Evolutionary conservation across 805 yeast genomes (phyloP).

Genomic region (Candida broadrunensis): DNA sequence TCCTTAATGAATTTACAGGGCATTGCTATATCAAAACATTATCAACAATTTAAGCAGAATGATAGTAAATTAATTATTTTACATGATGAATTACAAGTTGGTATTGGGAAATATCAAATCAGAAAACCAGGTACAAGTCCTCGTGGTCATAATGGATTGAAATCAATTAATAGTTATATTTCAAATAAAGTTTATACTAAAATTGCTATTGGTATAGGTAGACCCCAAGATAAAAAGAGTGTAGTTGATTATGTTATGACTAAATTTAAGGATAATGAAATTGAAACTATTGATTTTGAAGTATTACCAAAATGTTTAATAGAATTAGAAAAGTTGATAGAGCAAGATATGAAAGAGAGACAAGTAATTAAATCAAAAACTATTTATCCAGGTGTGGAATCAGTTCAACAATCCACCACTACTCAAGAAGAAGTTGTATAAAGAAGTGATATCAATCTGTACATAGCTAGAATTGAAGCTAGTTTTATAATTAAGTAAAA

Average conservation of each 20-base stretch:
- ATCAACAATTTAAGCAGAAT: conserved; percentile 34
- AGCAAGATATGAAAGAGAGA: conserved; percentile 20
- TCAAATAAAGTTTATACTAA: conserved; percentile 57
- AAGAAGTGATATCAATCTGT: no score
- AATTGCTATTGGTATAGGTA: conserved; percentile 74
- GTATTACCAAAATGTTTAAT: conserved; percentile 40
- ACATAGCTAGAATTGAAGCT: no score
- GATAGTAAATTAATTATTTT: conserved; percentile 46
- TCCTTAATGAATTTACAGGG: conserved; percentile 75
- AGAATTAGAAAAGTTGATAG: conserved; percentile 23
- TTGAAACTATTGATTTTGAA: conserved; percentile 32
- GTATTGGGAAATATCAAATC: conserved; percentile 63
- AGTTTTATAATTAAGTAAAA: no score
- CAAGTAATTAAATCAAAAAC: no score
- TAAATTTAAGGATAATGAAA: conserved; percentile 47
- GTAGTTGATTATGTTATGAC: conserved; percentile 65
- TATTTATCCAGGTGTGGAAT: no score
- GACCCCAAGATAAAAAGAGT: conserved; percentile 47
- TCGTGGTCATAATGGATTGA: conserved; percentile 85
- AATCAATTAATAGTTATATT: conserved; percentile 46
- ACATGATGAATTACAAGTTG: conserved; percentile 76
- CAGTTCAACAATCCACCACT: no score
- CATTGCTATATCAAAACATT: conserved; percentile 45
- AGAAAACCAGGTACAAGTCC: conserved; percentile 59
- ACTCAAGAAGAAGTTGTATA: no score